Evolutionary conservation across 73 alveolate species (phyloP), one percentile per base, ranked within the genome.

Genomic region (Tetrahymena thermophila): DNA sequence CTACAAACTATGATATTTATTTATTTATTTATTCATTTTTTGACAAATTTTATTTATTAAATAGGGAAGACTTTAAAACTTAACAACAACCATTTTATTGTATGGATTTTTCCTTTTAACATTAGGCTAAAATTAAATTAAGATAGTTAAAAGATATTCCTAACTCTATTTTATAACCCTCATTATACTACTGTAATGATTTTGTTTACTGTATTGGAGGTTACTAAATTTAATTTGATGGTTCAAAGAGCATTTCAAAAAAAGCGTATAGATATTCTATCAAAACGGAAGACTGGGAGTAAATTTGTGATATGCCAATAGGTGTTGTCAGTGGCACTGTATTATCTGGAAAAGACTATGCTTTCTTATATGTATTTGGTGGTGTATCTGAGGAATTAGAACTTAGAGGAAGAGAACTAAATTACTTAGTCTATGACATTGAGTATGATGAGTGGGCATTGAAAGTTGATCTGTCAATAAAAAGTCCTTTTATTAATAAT

Each of bases 361-460:
- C 56, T 31, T 55, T 43, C 14, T 56, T 95, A 50, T 95, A 89
- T 56, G 55, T 95, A 50, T 95, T 95, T 95, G 97, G 97, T 17
- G 97, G 97, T 34, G 97, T 95, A 42, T 95, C 97, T 25, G 94
- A 93, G 25, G 97, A 95, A 93, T 55, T 95, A 31, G 97, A 95
- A 40, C 50, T 95, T 23, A 95, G 95, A 35, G 71, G 85, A 6
- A 94, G 93, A 23, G 94, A 57, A 34, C 31, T 95, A 10, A 89
- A 85, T 13, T 95, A 95, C 43, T 89, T 95, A 21, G 94, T 94
- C 28, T 95, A 95, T 85, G 97, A 95, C 55, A 89, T 95, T 11
- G 38, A 43, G 37, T 55, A 19, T 42, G 97, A 95, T 89, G 84
- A 95, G 35, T 95, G 97, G 97, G 93, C 93, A 31, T 43, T 95